phyloP scores from a whole-genome alignment of 768 basidiomycete species.

The Auriculariales sp. region DNA sequence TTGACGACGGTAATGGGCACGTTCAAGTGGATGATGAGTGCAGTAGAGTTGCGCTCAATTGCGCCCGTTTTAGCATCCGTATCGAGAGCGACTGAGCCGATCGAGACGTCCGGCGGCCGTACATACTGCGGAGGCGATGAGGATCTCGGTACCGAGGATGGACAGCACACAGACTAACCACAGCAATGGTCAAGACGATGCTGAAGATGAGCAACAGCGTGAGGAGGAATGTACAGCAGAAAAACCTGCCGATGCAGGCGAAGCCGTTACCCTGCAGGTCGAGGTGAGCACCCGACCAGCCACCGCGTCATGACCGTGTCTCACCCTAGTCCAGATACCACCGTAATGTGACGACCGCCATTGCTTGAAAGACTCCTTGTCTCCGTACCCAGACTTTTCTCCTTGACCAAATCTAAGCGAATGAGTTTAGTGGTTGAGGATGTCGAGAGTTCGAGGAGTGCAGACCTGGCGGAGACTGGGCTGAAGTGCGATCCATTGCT shows the following conservation, averaged over 20 bases:
- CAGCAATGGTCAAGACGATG: slow-evolving; percentile 1
- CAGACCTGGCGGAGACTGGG: too few relatives aligned
- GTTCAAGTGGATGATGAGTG: slow-evolving; percentile 1
- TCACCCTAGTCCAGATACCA: not conserved
- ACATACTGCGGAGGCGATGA: not conserved
- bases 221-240: slow-evolving; percentile 1
- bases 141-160: not conserved
- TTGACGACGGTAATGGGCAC: slow-evolving; percentile 1
- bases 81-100: not conserved
- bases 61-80: not conserved
- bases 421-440: too few relatives aligned
- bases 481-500: too few relatives aligned
- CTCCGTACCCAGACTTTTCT: not conserved
- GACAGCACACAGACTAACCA: not conserved
- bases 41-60: not conserved
- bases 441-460: too few relatives aligned
- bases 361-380: not conserved
- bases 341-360: not conserved
- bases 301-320: too few relatives aligned
- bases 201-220: not conserved
- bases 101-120: slow-evolving; percentile 3
- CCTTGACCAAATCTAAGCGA: too few relatives aligned
- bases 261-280: slow-evolving; percentile 1
- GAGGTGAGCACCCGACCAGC: too few relatives aligned
- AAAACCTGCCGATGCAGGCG: slow-evolving; percentile 1